These are phyloP conservation scores for Rhododendron simsii DNA, from an alignment of 148 eudicot species.

Conservation along the genomic window DNA sequence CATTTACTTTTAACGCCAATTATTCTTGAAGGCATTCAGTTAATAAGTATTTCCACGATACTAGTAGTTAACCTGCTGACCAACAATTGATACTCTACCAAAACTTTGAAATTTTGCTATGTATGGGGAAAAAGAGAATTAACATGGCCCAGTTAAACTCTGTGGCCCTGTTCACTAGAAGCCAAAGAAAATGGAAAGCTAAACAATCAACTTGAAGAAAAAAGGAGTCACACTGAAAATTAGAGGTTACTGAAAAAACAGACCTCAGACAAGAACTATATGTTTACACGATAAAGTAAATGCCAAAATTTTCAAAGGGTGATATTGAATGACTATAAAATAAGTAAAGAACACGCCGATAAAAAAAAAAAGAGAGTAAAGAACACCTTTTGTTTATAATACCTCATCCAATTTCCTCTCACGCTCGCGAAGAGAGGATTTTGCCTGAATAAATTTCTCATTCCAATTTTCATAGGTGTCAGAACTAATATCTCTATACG, in stretches of 20 bases:
- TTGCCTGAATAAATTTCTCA: conserved; percentile 91
- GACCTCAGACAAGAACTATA: neutral
- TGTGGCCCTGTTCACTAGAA: neutral
- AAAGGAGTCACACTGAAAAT: neutral
- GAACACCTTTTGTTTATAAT: neutral
- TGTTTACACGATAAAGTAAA: neutral
- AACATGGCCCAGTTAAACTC: neutral
- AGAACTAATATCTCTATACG: conserved; percentile 63
- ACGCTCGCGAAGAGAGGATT: conserved; percentile 85
- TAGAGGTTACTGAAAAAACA: neutral
- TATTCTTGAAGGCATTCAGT: neutral
- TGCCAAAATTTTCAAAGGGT: neutral
- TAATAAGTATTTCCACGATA: neutral
- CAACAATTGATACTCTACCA: neutral
- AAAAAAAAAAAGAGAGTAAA: too few relatives aligned
- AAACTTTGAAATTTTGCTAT: neutral
- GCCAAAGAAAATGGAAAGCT: neutral
- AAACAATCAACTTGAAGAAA: neutral
- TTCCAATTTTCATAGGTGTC: conserved; percentile 80
- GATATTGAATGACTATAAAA: neutral
- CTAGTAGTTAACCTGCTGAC: neutral
- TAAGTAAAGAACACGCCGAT: neutral
- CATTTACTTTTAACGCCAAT: neutral
- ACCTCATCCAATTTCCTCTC: conserved; percentile 98
- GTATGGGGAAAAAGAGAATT: neutral